A percentile compares a stretch with the other conserved stretches of the same genome.
phyloP scores from a whole-genome alignment of 768 basidiomycete species.

The Agaricus subrufescens region DNA sequence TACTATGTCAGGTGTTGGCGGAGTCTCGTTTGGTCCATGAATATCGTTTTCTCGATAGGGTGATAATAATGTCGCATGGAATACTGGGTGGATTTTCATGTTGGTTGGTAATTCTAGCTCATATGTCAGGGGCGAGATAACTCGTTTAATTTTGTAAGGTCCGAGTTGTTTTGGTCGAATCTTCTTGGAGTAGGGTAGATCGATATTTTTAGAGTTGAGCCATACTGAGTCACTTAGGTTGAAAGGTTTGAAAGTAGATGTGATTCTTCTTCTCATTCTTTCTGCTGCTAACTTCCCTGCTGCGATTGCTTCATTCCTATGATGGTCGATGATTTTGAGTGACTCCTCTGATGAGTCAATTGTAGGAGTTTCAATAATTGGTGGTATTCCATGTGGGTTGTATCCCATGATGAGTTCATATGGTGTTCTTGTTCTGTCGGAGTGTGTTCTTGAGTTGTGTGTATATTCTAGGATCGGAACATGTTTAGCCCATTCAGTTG shows the following conservation, averaged over 20 bases:
- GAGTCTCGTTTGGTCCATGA: neutral
- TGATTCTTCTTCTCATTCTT: no score
- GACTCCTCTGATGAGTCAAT: neutral
- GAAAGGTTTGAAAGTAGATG: neutral
- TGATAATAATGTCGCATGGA: neutral
- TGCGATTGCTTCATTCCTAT: no score
- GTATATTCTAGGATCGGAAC: neutral
- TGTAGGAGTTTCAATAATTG: neutral
- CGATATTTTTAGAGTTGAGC: neutral
- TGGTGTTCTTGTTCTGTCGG: neutral
- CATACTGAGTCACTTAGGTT: neutral
- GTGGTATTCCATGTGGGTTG: neutral
- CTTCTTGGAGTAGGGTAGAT: neutral
- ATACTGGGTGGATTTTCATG: neutral
- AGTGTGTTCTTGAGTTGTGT: neutral
- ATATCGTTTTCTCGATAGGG: neutral
- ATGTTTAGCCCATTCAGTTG: neutral
- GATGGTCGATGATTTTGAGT: no score
- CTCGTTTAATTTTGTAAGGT: neutral
- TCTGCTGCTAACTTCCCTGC: no score
- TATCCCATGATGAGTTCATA: neutral
- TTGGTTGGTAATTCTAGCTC: neutral
- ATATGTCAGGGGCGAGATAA: neutral
- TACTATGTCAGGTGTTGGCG: neutral
- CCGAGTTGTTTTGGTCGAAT: neutral